These are phyloP conservation scores for Cercospora beticola DNA, from an alignment of 2,329 filamentous ascomycete genomes.

Conservation along the genomic window DNA sequence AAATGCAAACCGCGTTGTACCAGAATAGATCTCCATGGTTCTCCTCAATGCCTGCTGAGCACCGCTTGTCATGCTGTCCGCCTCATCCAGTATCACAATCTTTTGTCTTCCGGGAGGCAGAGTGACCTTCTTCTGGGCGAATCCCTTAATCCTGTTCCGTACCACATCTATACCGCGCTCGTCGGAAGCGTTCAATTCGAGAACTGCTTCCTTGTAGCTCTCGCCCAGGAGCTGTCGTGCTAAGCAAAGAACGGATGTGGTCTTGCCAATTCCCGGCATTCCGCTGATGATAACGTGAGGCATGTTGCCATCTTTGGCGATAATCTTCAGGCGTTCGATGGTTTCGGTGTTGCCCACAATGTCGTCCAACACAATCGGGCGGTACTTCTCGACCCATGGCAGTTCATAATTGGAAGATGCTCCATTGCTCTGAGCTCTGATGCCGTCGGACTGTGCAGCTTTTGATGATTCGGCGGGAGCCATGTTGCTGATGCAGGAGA, in stretches of 20 bases:
- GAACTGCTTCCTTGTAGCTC: slow-evolving; percentile 92
- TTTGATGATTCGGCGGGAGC: slow-evolving; percentile 52
- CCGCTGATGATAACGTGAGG: slow-evolving; percentile 99
- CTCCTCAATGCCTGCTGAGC: slow-evolving; percentile 91
- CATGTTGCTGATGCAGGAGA: slow-evolving; percentile 37
- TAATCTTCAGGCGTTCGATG: slow-evolving; percentile 95
- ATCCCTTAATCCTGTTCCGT: slow-evolving; percentile 94
- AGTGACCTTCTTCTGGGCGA: slow-evolving; percentile 98
- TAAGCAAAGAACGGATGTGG: slow-evolving; percentile 89
- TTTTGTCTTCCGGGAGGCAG: slow-evolving; percentile 88
- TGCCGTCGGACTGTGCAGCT: slow-evolving; percentile 45
- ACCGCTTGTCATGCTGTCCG: slow-evolving; percentile 93
- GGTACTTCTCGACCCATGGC: slow-evolving; percentile 97
- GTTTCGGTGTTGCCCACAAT: slow-evolving; percentile 98
- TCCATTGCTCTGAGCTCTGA: slow-evolving; percentile 42
- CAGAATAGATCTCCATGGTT: slow-evolving; percentile 98
- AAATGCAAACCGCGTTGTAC: slow-evolving; percentile 94
- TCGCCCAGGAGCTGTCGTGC: slow-evolving; percentile 88
- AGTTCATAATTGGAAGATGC: slow-evolving; percentile 65
- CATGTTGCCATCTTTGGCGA: slow-evolving; percentile 98
- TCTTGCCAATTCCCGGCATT: slow-evolving; percentile 99
- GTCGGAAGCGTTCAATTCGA: slow-evolving; percentile 95
- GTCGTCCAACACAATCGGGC: slow-evolving; percentile 91
- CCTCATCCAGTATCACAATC: slow-evolving; percentile 95
- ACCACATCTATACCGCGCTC: slow-evolving; percentile 98